Percentiles rank a stretch among this genome's conserved stretches.
Conservation (phyloP, 2,329 filamentous ascomycete species). For the Trichoderma oligosporum region DNA sequence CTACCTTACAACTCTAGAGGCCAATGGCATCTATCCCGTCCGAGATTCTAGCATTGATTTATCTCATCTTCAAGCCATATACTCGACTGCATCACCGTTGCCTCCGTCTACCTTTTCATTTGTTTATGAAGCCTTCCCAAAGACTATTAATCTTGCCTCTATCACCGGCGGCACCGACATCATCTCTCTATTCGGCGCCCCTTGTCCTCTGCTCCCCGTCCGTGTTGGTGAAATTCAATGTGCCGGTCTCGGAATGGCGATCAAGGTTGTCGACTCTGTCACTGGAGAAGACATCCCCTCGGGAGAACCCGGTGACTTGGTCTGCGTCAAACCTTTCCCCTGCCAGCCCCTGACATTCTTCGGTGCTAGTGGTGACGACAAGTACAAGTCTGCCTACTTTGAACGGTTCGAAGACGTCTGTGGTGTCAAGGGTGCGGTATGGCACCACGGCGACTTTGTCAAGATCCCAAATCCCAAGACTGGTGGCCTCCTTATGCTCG, state of each 20-base stretch:
- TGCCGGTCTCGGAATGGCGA: conserved; percentile 74
- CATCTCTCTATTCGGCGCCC: conserved; percentile 87
- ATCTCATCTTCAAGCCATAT: conserved; percentile 72
- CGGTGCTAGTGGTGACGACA: conserved; percentile 59
- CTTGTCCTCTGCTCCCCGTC: conserved; percentile 72
- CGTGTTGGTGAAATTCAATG: conserved; percentile 72
- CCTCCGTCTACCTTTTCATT: conserved; percentile 91
- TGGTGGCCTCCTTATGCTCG: conserved; percentile 83
- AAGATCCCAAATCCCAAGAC: conserved; percentile 61
- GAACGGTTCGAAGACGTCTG: conserved; percentile 63
- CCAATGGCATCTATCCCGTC: conserved; percentile 61
- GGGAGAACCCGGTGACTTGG: conserved; percentile 77
- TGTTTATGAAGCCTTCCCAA: conserved; percentile 78
- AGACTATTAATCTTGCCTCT: conserved; percentile 77
- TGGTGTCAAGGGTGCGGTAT: conserved; percentile 49
- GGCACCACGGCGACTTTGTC: conserved; percentile 96
- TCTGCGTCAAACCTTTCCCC: conserved; percentile 82
- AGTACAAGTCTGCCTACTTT: conserved; percentile 84
- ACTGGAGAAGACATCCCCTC: conserved; percentile 53
- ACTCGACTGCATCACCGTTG: conserved; percentile 88
- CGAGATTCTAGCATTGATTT: conserved; percentile 54
- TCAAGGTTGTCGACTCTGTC: conserved; percentile 56
- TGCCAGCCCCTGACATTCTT: conserved; percentile 91
- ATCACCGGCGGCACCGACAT: conserved; percentile 98
- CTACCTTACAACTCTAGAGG: conserved; percentile 86